Evolutionary conservation across 495 filamentous ascomycete genomes (phyloP).

Genomic region (Hamigera avellanea): DNA sequence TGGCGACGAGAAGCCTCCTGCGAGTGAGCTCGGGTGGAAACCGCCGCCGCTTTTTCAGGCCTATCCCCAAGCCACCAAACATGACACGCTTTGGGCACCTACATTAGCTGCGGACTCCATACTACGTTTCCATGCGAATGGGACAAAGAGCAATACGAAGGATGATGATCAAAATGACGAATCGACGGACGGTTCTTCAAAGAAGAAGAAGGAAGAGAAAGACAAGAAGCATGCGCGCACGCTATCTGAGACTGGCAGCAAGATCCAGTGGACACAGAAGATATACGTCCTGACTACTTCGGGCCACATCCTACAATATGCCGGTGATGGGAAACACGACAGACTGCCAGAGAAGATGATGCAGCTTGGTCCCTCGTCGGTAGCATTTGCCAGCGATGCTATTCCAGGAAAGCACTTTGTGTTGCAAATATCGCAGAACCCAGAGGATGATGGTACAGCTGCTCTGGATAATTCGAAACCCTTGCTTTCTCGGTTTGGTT

Average conservation of each 20-base stretch:
- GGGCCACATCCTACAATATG: constrained; percentile 80
- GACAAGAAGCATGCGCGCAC: constrained; percentile 36
- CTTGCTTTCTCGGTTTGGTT: constrained; percentile 60
- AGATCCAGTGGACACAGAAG: constrained; percentile 71
- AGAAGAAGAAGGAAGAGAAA: constrained; percentile 32
- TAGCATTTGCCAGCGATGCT: constrained; percentile 85
- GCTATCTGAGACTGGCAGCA: constrained; percentile 47
- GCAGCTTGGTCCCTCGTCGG: constrained; percentile 71
- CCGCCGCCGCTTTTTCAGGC: constrained; percentile 81
- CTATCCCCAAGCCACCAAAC: constrained; percentile 70
- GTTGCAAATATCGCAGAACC: constrained; percentile 71
- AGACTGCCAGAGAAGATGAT: constrained; percentile 80
- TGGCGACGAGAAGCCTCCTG: constrained; percentile 8
- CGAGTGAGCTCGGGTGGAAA: constrained; percentile 44
- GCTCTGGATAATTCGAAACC: constrained; percentile 40
- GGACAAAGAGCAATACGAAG: constrained; percentile 31
- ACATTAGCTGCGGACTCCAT: constrained; percentile 46
- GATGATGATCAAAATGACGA: constrained; percentile 25
- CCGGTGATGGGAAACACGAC: constrained; percentile 68
- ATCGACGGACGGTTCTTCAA: constrained; percentile 13
- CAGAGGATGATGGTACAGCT: constrained; percentile 45
- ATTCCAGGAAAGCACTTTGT: constrained; percentile 93
- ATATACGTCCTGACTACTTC: constrained; percentile 71
- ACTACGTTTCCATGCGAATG: constrained; percentile 39
- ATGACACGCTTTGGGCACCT: constrained; percentile 39